Percentiles rank a stretch among this genome's conserved stretches.
Conservation (phyloP, 176 grass and related monocot species). For the Juncus effusus region DNA sequence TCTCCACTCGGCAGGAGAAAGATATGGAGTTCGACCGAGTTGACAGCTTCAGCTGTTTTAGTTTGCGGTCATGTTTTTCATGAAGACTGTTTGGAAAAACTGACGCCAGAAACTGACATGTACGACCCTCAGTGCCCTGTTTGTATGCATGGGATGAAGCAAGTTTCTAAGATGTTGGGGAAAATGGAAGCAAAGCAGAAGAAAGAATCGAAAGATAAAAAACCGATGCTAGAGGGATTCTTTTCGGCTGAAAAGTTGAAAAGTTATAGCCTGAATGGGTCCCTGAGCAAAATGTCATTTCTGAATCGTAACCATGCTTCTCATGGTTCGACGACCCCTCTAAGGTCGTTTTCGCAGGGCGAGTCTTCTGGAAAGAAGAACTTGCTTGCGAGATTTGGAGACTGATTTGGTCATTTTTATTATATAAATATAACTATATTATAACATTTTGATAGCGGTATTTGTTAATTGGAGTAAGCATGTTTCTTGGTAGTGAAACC, state of each 20-base stretch:
- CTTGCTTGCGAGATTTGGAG: slow-evolving; percentile 22
- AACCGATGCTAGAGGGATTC: slow-evolving; percentile 17
- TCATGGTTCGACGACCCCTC: slow-evolving; percentile 2
- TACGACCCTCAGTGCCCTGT: slow-evolving; percentile 43
- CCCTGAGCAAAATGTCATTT: slow-evolving; percentile 20
- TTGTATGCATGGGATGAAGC: slow-evolving; percentile 35
- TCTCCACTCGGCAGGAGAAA: slow-evolving; percentile 20
- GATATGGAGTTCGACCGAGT: slow-evolving; percentile 20
- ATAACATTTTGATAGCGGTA: neutral
- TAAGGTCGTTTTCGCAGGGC: slow-evolving; percentile 15
- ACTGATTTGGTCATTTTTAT: slow-evolving; percentile 9
- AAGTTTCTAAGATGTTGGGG: neutral
- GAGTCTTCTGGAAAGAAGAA: slow-evolving; percentile 37
- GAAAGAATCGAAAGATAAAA: slow-evolving; percentile 26
- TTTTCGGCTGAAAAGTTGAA: slow-evolving; percentile 6
- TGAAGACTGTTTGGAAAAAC: slow-evolving; percentile 39
- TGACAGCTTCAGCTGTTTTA: slow-evolving; percentile 32
- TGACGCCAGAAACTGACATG: slow-evolving; percentile 31
- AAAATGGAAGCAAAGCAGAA: slow-evolving; percentile 27
- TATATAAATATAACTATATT: neutral
- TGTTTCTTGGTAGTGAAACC: slow-evolving; percentile 29
- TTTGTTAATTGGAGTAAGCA: slow-evolving; percentile 9
- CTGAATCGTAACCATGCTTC: slow-evolving; percentile 29
- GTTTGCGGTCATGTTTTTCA: slow-evolving; percentile 43
- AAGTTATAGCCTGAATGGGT: slow-evolving; percentile 28